phyloP scores from a whole-genome alignment of 495 filamentous ascomycete species.

The Aspergillus haitiensis region DNA sequence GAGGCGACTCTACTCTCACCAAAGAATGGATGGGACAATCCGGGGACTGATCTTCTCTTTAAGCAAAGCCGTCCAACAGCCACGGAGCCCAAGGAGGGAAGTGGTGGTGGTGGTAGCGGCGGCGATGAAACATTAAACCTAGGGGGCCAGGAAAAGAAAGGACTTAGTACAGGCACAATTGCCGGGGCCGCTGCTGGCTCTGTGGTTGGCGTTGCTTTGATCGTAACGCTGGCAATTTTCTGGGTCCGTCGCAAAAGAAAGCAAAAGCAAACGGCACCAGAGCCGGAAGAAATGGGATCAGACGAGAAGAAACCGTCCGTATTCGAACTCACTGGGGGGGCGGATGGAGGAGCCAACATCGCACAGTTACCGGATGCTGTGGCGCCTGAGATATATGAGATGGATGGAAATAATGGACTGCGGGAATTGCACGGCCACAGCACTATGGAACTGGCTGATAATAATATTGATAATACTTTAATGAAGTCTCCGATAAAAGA shows the following conservation, averaged over 20 bases:
- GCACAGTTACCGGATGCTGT: background rate
- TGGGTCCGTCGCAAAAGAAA: conserved; percentile 1
- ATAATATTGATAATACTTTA: too few species aligned
- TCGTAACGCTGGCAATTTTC: background rate
- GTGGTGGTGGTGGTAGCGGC: background rate
- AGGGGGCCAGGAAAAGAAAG: background rate
- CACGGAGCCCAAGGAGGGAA: background rate
- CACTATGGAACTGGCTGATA: background rate
- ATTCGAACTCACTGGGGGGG: background rate
- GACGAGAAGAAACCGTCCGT: background rate
- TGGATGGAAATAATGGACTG: background rate
- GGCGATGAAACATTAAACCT: background rate
- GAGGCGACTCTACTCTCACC: background rate
- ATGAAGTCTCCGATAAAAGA: background rate
- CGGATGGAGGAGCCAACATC: background rate
- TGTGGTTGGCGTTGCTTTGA: background rate
- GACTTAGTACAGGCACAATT: background rate
- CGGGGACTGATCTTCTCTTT: background rate
- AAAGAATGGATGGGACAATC: background rate
- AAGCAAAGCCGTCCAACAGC: background rate
- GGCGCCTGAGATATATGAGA: background rate
- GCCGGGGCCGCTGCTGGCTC: background rate
- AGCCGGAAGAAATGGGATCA: background rate
- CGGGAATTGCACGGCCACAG: background rate
- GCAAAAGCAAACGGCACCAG: background rate